Evolutionary conservation across 2,329 filamentous ascomycete genomes (phyloP), one percentile per base, ranked within the genome.

Genomic region (Calycina herbarum): DNA sequence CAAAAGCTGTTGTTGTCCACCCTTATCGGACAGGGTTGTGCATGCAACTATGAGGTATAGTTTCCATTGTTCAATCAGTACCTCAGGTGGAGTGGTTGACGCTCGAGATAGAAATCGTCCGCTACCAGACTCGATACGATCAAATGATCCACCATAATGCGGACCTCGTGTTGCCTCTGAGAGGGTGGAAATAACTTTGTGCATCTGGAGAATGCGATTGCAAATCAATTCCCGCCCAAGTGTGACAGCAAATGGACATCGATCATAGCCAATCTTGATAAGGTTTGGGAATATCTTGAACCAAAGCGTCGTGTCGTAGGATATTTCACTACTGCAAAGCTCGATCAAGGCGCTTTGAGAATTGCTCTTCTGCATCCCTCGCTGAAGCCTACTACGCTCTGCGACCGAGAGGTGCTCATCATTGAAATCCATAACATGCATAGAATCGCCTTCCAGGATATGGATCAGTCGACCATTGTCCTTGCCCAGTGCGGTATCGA

Each of bases 281-380:
- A 99, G 84, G 73, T 97, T 98, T 3, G 95, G 96, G 73, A 99
- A 99, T 20, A 98, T 90, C 75, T 98, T 99, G 79, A 95, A 96
- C 95, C 95, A 99, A 13, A 99, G 80, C 0, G 94, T 96, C 2
- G 93, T 90, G 76, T 99, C 95, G 73, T 98, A 97, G 0, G 93
- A 93, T 31, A 95, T 88, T 72, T 98, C 95, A 78, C 95, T 98
- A 71, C 93, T 94, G 78, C 95, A 98, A 29, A 99, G 85, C 76
- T 98, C 94, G 40, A 98, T 91, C 20, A 99, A 81, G 2, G 93
- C 94, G 68, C 92, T 94, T 72, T 94, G 89, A 57, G 89, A 89
- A 71, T 93, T 92, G 74, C 88, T 92, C 75, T 90, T 93, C 71
- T 93, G 89, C 77, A 97, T 89, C 8, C 94, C 94, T 68, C 95